phyloP scores from a whole-genome alignment of 73 alveolate genomes.

The Paramecium caudatum region DNA sequence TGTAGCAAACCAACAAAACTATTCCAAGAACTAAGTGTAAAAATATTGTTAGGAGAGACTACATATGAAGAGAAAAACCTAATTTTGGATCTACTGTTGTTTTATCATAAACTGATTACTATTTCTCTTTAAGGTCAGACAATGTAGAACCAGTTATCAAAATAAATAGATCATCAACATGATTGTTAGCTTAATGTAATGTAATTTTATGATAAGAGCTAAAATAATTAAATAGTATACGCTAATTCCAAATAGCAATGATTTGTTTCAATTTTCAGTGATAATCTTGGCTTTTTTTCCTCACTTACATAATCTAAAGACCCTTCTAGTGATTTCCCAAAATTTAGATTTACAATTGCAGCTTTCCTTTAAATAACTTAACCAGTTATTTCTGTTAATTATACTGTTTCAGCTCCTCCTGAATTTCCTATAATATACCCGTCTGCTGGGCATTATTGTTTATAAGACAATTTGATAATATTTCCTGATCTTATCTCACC shows the following conservation, averaged over 20 bases:
- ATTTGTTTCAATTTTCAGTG: not conserved
- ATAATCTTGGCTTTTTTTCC: not conserved
- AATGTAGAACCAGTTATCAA: not conserved
- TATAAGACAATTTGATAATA: not conserved
- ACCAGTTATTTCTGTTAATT: not conserved
- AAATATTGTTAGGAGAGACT: not conserved
- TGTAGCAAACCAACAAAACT: not conserved
- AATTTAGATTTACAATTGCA: not conserved
- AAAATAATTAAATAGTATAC: not conserved
- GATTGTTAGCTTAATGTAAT: not conserved
- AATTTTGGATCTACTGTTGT: conserved; percentile 9
- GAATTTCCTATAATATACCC: not conserved
- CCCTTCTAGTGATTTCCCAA: conserved; percentile 6
- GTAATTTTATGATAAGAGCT: not conserved
- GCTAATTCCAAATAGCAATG: not conserved
- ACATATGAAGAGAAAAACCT: conserved; percentile 2
- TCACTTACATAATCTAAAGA: not conserved
- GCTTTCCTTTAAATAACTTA: not conserved
- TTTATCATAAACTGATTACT: conserved; percentile 5
- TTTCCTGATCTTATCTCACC: not conserved
- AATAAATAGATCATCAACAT: not conserved
- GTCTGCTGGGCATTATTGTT: conserved; percentile 1
- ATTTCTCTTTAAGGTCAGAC: not conserved
- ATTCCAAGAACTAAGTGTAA: not conserved
- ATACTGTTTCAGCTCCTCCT: not conserved